Evolutionary conservation across 176 grass and related monocot genomes (phyloP).

Genomic region (Bromus sterilis): DNA sequence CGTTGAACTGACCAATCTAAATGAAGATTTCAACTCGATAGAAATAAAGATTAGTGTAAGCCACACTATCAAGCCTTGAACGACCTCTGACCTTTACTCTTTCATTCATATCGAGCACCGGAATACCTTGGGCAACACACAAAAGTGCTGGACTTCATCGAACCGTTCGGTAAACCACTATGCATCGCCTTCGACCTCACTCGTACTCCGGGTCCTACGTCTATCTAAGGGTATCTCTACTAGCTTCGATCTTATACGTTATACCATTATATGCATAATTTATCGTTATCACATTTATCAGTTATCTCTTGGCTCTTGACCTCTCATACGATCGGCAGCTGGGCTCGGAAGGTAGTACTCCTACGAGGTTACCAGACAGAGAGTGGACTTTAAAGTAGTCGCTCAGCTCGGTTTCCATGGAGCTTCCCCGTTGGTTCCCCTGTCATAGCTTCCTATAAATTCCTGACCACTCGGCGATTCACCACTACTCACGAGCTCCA

Average conservation of each 20-base stretch:
- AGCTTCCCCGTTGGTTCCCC: not conserved
- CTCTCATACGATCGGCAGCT: not conserved
- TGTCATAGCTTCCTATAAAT: conserved; percentile 14
- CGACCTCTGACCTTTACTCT: too few species aligned
- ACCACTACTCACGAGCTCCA: not conserved
- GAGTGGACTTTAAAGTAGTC: not conserved
- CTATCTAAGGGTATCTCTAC: not conserved
- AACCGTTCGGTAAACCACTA: not conserved
- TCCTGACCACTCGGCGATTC: not conserved
- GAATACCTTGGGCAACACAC: not conserved
- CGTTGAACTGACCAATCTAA: too few species aligned
- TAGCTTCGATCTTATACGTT: not conserved
- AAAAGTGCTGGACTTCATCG: too few species aligned
- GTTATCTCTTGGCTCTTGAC: not conserved
- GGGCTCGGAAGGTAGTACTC: too few species aligned
- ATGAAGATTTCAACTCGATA: too few species aligned
- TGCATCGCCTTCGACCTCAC: not conserved
- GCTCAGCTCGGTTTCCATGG: not conserved
- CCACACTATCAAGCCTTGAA: too few species aligned
- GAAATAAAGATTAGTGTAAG: too few species aligned
- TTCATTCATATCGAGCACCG: too few species aligned
- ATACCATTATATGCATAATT: not conserved
- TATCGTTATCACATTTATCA: not conserved
- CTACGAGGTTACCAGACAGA: too few species aligned
- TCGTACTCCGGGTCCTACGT: not conserved